phyloP scores from a whole-genome alignment of 352 stramenopile species.

The Achlya hypogyna region DNA sequence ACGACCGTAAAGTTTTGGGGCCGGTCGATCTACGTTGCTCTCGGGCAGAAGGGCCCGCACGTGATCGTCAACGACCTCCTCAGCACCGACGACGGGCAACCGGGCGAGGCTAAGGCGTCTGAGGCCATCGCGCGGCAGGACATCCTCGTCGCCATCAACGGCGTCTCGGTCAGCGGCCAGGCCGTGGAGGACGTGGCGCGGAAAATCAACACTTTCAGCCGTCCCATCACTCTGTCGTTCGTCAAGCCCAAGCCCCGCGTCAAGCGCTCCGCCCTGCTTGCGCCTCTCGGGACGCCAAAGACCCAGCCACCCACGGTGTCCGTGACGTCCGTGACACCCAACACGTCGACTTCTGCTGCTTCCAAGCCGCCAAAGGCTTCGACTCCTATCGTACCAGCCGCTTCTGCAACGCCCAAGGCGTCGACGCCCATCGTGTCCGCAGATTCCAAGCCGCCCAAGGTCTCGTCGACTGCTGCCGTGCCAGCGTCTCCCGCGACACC shows the following conservation, averaged over 20 bases:
- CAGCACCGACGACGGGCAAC: not conserved
- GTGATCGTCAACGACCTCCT: constrained; percentile 8
- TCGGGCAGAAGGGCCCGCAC: not conserved
- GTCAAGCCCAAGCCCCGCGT: not conserved
- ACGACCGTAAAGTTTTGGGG: not conserved
- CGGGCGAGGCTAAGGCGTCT: not conserved
- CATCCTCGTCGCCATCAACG: constrained; percentile 12
- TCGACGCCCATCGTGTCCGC: too few relatives aligned
- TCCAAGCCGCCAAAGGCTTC: too few relatives aligned
- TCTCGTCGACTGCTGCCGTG: too few relatives aligned
- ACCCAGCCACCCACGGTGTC: not conserved
- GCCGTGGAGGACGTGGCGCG: not conserved
- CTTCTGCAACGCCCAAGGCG: too few relatives aligned
- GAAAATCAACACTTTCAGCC: not conserved
- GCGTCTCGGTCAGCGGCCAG: not conserved
- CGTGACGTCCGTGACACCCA: too few relatives aligned
- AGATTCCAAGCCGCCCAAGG: too few relatives aligned
- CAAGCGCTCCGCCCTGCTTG: too few relatives aligned
- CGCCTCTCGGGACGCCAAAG: not conserved
- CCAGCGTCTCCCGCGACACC: too few relatives aligned
- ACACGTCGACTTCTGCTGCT: too few relatives aligned
- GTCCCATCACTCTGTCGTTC: constrained; percentile 3
- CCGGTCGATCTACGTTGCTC: not conserved
- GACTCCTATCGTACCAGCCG: too few relatives aligned
- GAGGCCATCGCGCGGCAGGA: not conserved